Base-by-base conservation (phyloP, 2,329 filamentous ascomycete genomes). In the Fusarium tuaranense region DNA sequence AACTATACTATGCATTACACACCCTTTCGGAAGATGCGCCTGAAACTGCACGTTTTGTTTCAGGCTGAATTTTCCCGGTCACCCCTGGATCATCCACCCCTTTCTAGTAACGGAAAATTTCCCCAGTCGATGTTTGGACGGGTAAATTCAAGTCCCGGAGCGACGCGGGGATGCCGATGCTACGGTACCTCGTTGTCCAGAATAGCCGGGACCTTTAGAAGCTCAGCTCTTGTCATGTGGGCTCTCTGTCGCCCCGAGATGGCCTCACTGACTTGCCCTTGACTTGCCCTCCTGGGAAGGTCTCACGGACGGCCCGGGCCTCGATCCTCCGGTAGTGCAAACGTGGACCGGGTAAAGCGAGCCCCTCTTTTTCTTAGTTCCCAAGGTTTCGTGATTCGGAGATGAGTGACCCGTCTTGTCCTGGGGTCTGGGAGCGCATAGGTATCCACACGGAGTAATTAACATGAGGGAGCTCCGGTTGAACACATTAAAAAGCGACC, bases 321-420 rank as follows among this genome's bases (percentile, higher is more conserved):
- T 20, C 61, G 72, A 71, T 59, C 63, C 67, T 75, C 73, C 73
- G 73, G 57, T 55, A 60, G 46, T 75, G 72, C 63, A 70, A 38
- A 36, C 18, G 25, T 46, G 61, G 18, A 16, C 51, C 72, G 71
- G 72, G 63, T 69, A 74, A 74, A 74, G 41, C 44, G 48, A 51
- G 12, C 39, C 51, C 48, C 25, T 65, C 13, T 25, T 44, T 44
- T 25, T 44, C 57, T 65, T 48, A n/a, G 62, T 68, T 22, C 30
- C 30, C 55, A 22, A 44, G 27, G 68, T 69, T 66, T 74, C 60
- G 71, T 27, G 36, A 27, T 48, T 62, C 72, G 72, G 72, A 72
- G 59, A 70, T 67, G 65, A 70, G 51, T 70, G 30, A 57, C 63
- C 18, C 7, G 44, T 62, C 58, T 48, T 7, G 72, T 39, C 48